Base-by-base conservation (phyloP, 1,284 basidiomycete genomes). In the Chondrostereum purpureum region DNA sequence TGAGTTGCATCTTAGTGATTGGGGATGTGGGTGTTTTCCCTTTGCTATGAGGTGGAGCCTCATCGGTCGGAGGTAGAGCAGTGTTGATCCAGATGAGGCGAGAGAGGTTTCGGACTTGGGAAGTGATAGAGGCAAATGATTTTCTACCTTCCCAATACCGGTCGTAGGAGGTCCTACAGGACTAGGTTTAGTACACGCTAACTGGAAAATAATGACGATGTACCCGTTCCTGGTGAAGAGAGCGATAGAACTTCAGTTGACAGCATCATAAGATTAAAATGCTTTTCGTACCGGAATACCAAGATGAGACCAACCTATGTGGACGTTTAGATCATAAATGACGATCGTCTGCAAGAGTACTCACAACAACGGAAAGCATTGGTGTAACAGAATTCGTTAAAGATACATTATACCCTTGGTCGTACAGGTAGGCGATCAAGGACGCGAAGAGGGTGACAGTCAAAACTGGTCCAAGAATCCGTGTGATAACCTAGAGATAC, bases 81-180 rank as follows among this genome's bases (percentile, higher is more conserved):
- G 87, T 81, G 53, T 87, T 80, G 48, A 93, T 64, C 92, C 21
- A 41, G 21, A 36, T 17, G 12, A 22, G 33, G n/a, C 38, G 49
- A 8, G 21, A 37, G 20, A 55, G 24, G 22, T 50, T 38, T 50
- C 67, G 44, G 50, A 78, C 75, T 52, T 80, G 78, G 19, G 83
- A 72, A 11, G 72, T 76, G 51, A 89, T 58, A 4, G 73, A 58
- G 0, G 77, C 76, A 62, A 92, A 94, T 44, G 84, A 78, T 62
- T 89, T 93, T 50, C 91, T 75, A 35, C 91, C 92, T 67, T 93
- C 86, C 72, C 82, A 87, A 58, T 80, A 88, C 35, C 85, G 79
- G 55, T 89, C 87, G 53, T 89, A 88, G 8, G 83, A 88, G 18
- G 83, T 84, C 14, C 84, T 88, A 52, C 19, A 42, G n/a, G n/a